A percentile compares a stretch with the other conserved stretches of the same genome.
These are phyloP conservation scores for Pholiota microspora DNA, from an alignment of 768 basidiomycete species.

Conservation along the genomic window DNA sequence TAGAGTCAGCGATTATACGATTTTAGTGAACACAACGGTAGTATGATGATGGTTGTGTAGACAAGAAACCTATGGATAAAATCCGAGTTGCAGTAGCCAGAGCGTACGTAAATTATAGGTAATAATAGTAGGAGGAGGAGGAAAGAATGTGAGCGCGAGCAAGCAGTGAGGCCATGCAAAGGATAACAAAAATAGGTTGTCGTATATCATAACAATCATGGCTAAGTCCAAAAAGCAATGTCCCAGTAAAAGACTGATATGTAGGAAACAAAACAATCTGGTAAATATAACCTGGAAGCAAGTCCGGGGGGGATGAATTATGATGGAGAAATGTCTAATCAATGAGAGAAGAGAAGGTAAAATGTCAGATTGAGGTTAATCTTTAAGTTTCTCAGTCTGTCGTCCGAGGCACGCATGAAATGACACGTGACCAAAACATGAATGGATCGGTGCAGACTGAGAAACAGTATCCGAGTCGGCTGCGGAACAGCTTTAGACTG, in stretches of 20 bases:
- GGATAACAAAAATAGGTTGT: not conserved
- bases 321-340: not conserved
- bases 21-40: no score
- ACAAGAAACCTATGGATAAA: no score
- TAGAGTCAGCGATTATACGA: no score
- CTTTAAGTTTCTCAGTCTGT: no score
- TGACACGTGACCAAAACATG: not conserved
- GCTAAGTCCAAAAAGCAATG: not conserved
- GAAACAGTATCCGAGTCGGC: no score
- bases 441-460: not conserved
- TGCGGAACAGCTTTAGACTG: not conserved
- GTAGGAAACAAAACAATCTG: not conserved
- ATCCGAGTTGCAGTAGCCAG: not conserved
- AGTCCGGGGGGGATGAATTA: not conserved
- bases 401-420: no score
- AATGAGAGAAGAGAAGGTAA: not conserved
- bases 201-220: not conserved
- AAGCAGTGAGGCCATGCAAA: not conserved
- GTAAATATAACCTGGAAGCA: not conserved
- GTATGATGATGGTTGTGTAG: no score
- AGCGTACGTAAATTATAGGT: not conserved
- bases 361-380: not conserved
- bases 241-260: not conserved
- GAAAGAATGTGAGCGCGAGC: not conserved
- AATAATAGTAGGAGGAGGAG: not conserved